These are phyloP conservation scores for Phylloporus arenicola DNA, from an alignment of 768 basidiomycete genomes.

Conservation along the genomic window DNA sequence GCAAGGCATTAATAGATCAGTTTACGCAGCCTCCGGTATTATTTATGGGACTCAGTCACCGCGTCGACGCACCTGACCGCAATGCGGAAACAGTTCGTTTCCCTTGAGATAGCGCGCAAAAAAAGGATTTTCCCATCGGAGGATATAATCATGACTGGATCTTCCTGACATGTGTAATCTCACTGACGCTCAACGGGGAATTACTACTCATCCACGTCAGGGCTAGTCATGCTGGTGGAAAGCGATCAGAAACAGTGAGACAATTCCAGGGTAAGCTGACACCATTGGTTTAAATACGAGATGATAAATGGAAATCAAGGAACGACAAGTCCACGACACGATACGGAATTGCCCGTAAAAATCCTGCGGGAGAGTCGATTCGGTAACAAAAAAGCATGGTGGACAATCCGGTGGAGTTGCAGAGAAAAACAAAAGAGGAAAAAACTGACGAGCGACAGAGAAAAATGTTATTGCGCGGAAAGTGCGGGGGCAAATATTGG, in stretches of 20 bases:
- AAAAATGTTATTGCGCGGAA: slow-evolving; percentile 18
- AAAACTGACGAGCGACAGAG: background rate
- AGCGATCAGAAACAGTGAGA: background rate
- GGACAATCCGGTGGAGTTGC: slow-evolving; percentile 14
- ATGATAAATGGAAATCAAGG: slow-evolving; percentile 9
- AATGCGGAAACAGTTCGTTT: background rate
- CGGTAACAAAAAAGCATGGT: slow-evolving; percentile 11
- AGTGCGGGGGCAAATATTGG: slow-evolving; percentile 14
- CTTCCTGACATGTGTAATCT: background rate
- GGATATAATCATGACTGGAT: background rate
- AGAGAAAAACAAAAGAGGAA: background rate
- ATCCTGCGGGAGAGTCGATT: slow-evolving; percentile 17
- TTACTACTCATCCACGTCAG: slow-evolving; percentile 12
- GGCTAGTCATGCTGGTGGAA: background rate
- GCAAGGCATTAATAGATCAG: slow-evolving; percentile 1
- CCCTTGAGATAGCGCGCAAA: background rate
- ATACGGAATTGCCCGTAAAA: slow-evolving; percentile 7
- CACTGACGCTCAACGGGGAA: no score
- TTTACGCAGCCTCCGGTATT: background rate
- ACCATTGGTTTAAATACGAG: slow-evolving; percentile 4
- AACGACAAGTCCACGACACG: slow-evolving; percentile 11
- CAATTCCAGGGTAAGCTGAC: slow-evolving; percentile 3
- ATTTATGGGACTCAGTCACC: background rate
- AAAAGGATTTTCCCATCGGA: slow-evolving; percentile 1
- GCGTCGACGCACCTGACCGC: background rate